Evolutionary conservation across 306 rosid genomes (phyloP).

Genomic region (Alnus rubra): DNA sequence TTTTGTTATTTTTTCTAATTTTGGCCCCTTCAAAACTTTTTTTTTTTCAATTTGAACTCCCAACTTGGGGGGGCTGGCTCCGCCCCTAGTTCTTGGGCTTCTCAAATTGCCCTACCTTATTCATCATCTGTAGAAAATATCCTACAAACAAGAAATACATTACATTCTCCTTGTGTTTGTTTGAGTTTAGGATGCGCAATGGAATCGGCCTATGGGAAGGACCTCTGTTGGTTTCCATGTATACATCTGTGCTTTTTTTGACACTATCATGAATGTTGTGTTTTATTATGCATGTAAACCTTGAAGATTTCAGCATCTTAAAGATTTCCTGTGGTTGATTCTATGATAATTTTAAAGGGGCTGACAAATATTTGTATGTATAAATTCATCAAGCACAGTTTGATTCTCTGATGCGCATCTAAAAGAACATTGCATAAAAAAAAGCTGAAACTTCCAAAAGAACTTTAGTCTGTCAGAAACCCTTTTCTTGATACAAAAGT

Average conservation of each 20-base stretch:
- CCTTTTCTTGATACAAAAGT: background rate
- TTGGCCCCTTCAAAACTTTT: too few species aligned
- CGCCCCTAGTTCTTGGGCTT: too few species aligned
- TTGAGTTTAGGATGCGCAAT: conserved; percentile 28
- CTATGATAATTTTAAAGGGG: background rate
- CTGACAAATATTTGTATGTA: too few species aligned
- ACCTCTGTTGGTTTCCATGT: conserved; percentile 35
- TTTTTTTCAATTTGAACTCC: too few species aligned
- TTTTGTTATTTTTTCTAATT: too few species aligned
- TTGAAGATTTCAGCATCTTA: conserved; percentile 1
- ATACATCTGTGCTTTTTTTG: conserved; percentile 24
- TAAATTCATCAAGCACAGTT: background rate
- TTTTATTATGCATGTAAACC: conserved; percentile 32
- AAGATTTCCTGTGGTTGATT: conserved; percentile 1
- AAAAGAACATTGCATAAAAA: background rate
- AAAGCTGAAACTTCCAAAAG: background rate
- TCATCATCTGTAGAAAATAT: too few species aligned
- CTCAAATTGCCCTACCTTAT: too few species aligned
- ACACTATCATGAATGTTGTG: conserved; percentile 27
- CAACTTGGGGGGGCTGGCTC: too few species aligned
- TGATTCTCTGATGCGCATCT: background rate
- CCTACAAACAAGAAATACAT: too few species aligned
- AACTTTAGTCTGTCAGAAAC: background rate
- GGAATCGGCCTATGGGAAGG: conserved; percentile 32
- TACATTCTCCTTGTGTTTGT: too few species aligned